These are phyloP conservation scores for Linum lewisii DNA, from an alignment of 345 rosid species.

Conservation along the genomic window DNA sequence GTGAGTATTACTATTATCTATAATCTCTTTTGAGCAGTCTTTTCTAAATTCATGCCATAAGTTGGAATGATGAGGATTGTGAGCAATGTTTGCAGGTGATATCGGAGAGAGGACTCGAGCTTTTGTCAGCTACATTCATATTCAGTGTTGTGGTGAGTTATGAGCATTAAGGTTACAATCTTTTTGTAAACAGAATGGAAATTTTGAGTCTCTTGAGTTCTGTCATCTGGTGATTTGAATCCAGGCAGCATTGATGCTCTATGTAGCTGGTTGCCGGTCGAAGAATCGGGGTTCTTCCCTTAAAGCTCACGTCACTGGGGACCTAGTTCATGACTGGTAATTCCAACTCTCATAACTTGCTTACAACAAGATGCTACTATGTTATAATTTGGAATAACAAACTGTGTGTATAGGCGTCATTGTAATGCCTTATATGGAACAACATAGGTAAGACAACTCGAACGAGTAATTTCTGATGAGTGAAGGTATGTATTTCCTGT, in stretches of 20 bases:
- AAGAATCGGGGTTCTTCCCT: slow-evolving; percentile 48
- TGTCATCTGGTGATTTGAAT: slow-evolving; percentile 1
- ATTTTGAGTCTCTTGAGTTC: slow-evolving; percentile 6
- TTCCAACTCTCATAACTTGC: background rate
- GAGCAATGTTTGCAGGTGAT: slow-evolving; percentile 41
- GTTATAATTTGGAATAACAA: too few species aligned
- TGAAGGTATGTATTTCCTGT: too few species aligned
- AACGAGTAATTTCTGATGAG: too few species aligned
- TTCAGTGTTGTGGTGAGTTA: slow-evolving; percentile 66
- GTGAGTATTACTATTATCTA: too few species aligned
- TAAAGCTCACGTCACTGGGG: slow-evolving; percentile 69
- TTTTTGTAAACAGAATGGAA: slow-evolving; percentile 2
- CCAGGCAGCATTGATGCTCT: slow-evolving; percentile 53
- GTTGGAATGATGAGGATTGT: too few species aligned
- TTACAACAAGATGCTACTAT: too few species aligned
- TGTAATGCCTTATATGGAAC: too few species aligned
- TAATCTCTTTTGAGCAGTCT: too few species aligned
- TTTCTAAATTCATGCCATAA: too few species aligned
- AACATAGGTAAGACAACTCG: too few species aligned
- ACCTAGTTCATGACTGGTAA: slow-evolving; percentile 71
- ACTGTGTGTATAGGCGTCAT: too few species aligned
- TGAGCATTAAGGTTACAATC: background rate
- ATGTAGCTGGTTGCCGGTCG: slow-evolving; percentile 57
- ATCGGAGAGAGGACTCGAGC: slow-evolving; percentile 75
- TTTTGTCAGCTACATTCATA: slow-evolving; percentile 63